phyloP scores from a whole-genome alignment of 441 rosid genomes.

The Populus hybrid region DNA sequence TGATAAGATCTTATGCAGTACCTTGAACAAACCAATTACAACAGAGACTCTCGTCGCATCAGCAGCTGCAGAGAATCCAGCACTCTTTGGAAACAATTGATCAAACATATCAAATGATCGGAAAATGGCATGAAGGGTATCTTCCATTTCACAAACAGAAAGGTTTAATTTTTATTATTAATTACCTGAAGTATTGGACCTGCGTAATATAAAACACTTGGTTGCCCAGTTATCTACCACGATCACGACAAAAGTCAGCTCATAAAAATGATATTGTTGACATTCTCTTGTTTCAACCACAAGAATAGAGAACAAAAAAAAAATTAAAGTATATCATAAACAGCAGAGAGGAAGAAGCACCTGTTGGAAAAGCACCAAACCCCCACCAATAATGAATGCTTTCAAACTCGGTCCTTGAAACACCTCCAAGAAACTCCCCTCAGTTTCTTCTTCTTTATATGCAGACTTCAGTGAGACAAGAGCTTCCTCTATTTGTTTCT shows the following conservation, averaged over 20 bases:
- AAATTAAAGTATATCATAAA: background rate
- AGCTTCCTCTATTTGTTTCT: slow-evolving; percentile 72
- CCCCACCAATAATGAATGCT: slow-evolving; percentile 91
- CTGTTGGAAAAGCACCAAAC: slow-evolving; percentile 98
- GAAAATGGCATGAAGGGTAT: background rate
- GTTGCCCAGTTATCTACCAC: slow-evolving; percentile 96
- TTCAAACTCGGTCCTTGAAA: slow-evolving; percentile 89
- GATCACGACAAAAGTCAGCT: slow-evolving; percentile 22
- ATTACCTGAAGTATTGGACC: slow-evolving; percentile 96
- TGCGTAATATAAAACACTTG: slow-evolving; percentile 94
- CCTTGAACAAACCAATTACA: slow-evolving; percentile 90
- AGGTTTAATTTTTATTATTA: slow-evolving; percentile 11
- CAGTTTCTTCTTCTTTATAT: slow-evolving; percentile 55
- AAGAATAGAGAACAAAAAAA: background rate
- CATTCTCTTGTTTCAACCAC: background rate
- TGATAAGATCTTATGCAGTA: slow-evolving; percentile 20
- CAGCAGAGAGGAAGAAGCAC: slow-evolving; percentile 35
- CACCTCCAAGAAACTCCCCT: slow-evolving; percentile 77
- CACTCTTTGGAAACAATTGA: slow-evolving; percentile 51
- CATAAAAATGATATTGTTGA: slow-evolving; percentile 7
- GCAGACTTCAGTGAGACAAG: slow-evolving; percentile 64
- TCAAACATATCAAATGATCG: slow-evolving; percentile 17
- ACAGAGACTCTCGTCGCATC: slow-evolving; percentile 97
- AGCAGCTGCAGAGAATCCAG: slow-evolving; percentile 97
- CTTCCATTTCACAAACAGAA: slow-evolving; percentile 13